Conservation (phyloP, 208 protist species). For the Leishmania mexicana region DNA sequence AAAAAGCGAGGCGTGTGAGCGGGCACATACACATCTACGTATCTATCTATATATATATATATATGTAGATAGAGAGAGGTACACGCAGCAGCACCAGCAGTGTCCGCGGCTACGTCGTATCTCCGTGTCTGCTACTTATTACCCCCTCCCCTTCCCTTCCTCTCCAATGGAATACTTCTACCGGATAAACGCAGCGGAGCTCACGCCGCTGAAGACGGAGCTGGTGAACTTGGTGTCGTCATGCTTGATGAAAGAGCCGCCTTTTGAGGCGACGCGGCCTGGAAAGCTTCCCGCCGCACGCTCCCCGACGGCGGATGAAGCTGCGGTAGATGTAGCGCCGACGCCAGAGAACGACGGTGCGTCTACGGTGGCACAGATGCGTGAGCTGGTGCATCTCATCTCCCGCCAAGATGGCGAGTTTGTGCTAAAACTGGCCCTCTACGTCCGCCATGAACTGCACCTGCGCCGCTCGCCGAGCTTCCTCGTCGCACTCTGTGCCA, state of each 20-base stretch:
- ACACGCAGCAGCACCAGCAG: neutral
- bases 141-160: constrained; percentile 3
- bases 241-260: constrained; percentile 84
- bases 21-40: neutral
- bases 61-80: neutral
- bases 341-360: constrained; percentile 10
- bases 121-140: neutral
- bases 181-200: constrained; percentile 22
- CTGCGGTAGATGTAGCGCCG: neutral
- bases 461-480: constrained; percentile 93
- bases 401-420: constrained; percentile 80
- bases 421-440: constrained; percentile 93
- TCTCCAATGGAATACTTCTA: constrained; percentile 7
- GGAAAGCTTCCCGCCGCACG: neutral
- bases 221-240: constrained; percentile 81
- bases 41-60: neutral
- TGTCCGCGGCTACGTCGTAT: neutral
- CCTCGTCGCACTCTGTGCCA: constrained; percentile 82
- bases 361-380: constrained; percentile 39
- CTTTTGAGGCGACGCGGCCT: constrained; percentile 28
- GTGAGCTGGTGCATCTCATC: constrained; percentile 61
- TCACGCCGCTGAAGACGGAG: constrained; percentile 67
- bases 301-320: neutral
- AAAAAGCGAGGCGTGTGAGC: neutral
- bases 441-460: constrained; percentile 91